Evolutionary conservation across 2,329 filamentous ascomycete species (phyloP).

Genomic region (Magnaporthiopsis incrustans): DNA sequence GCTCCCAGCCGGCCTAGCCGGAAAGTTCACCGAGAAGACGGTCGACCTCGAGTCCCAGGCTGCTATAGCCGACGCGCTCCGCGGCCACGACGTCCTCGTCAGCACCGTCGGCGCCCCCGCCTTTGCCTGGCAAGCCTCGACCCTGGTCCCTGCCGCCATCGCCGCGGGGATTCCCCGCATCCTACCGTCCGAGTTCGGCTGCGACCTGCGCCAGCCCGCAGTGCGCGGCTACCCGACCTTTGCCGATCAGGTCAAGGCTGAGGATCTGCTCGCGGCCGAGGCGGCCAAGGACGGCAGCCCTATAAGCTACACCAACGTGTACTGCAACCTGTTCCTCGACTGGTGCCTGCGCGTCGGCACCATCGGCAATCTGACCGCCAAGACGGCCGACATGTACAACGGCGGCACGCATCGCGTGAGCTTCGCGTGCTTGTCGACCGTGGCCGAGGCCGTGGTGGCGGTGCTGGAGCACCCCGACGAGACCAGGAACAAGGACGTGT

Average conservation of each 20-base stretch:
- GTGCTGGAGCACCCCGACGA: slow-evolving; percentile 1
- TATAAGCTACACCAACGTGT: slow-evolving; percentile 18
- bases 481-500: slow-evolving; percentile 2
- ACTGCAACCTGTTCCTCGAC: slow-evolving; percentile 20
- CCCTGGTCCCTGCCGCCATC: slow-evolving; percentile 13
- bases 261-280: slow-evolving; percentile 5
- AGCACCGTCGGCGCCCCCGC: slow-evolving; percentile 35
- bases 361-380: slow-evolving; percentile 1
- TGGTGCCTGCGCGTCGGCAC: slow-evolving; percentile 17
- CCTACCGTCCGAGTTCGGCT: slow-evolving; percentile 17
- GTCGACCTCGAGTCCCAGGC: slow-evolving; percentile 29
- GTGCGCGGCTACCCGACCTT: slow-evolving; percentile 9
- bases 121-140: slow-evolving; percentile 19
- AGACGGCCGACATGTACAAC: slow-evolving; percentile 9
- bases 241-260: slow-evolving; percentile 37
- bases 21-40: not conserved
- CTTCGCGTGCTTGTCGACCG: slow-evolving; percentile 15
- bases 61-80: slow-evolving; percentile 32
- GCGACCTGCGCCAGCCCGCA: slow-evolving; percentile 10
- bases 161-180: slow-evolving; percentile 16
- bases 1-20: not conserved
- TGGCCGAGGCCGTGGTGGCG: slow-evolving; percentile 6
- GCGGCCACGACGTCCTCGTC: slow-evolving; percentile 42
- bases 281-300: slow-evolving; percentile 4
- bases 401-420: slow-evolving; percentile 15